Conservation (phyloP, 352 stramenopile species). For the Lagenidium giganteum region DNA sequence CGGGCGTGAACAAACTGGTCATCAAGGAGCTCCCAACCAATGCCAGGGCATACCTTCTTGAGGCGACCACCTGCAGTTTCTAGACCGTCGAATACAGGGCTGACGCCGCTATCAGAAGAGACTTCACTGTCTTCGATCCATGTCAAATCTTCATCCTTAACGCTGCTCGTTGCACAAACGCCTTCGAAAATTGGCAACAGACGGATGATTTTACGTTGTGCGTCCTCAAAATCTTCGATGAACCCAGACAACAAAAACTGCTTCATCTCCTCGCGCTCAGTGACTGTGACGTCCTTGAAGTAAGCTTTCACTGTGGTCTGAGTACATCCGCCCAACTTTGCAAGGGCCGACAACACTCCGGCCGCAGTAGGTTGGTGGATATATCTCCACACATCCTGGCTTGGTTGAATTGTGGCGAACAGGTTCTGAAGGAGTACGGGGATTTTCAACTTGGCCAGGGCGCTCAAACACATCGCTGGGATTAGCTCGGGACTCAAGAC, state of each 20-base stretch:
- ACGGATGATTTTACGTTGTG: conserved; percentile 26
- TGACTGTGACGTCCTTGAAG: conserved; percentile 16
- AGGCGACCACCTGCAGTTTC: not conserved
- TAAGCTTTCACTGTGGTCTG: conserved; percentile 10
- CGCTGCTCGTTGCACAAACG: conserved; percentile 8
- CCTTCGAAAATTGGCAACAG: conserved; percentile 53
- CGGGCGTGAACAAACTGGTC: conserved; percentile 43
- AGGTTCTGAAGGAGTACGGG: conserved; percentile 49
- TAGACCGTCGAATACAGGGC: not conserved
- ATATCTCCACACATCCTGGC: conserved; percentile 61
- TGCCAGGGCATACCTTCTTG: conserved; percentile 9
- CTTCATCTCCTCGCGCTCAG: conserved; percentile 34
- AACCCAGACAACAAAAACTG: conserved; percentile 37
- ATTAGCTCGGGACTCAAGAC: conserved; percentile 56
- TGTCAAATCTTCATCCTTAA: conserved; percentile 14
- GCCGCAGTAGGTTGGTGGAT: conserved; percentile 63
- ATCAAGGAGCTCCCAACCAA: conserved; percentile 39
- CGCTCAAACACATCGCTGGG: conserved; percentile 14
- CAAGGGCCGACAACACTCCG: conserved; percentile 31
- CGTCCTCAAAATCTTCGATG: conserved; percentile 25
- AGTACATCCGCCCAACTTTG: conserved; percentile 1
- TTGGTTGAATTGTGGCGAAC: conserved; percentile 44
- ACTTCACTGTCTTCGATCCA: conserved; percentile 1
- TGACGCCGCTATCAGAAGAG: not conserved
- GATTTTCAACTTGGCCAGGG: conserved; percentile 29